A percentile compares a stretch with the other conserved stretches of the same genome.
These are phyloP conservation scores for Biscogniauxia sp. DNA, from an alignment of 2,329 filamentous ascomycete species.

Conservation along the genomic window DNA sequence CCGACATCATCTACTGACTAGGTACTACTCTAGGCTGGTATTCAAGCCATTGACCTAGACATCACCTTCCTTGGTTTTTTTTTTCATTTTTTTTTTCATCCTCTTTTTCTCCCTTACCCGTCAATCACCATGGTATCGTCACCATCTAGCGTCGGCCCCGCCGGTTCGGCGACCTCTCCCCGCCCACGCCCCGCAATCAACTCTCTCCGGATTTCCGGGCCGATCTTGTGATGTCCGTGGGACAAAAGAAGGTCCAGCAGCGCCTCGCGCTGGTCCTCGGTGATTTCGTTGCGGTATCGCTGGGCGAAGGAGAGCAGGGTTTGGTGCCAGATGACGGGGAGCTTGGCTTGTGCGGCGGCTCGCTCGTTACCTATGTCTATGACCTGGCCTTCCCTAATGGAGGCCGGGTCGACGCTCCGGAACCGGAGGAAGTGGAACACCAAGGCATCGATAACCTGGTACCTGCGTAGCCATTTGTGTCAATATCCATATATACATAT, in stretches of 20 bases:
- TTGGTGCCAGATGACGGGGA: constrained; percentile 97
- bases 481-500: too few species aligned
- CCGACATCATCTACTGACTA: background rate
- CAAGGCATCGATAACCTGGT: constrained; percentile 88
- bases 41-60: background rate
- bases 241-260: constrained; percentile 82
- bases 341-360: constrained; percentile 57
- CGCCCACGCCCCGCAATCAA: constrained; percentile 83
- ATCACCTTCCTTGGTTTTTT: background rate
- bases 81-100: background rate
- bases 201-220: constrained; percentile 86
- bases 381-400: constrained; percentile 51
- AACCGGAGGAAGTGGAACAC: constrained; percentile 97
- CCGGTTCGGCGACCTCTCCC: constrained; percentile 66
- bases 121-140: constrained; percentile 91
- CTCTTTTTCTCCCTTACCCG: constrained; percentile 6
- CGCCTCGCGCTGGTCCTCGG: constrained; percentile 89
- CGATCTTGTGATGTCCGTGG: constrained; percentile 83
- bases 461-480: constrained; percentile 36
- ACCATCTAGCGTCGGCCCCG: constrained; percentile 58
- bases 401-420: constrained; percentile 63
- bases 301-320: constrained; percentile 89
- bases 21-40: too few species aligned
- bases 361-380: constrained; percentile 48
- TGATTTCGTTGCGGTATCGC: constrained; percentile 93